Percentiles rank a stretch among this genome's conserved stretches.
phyloP scores from a whole-genome alignment of 257 asterid species.

The Nicotiana benthamiana region DNA sequence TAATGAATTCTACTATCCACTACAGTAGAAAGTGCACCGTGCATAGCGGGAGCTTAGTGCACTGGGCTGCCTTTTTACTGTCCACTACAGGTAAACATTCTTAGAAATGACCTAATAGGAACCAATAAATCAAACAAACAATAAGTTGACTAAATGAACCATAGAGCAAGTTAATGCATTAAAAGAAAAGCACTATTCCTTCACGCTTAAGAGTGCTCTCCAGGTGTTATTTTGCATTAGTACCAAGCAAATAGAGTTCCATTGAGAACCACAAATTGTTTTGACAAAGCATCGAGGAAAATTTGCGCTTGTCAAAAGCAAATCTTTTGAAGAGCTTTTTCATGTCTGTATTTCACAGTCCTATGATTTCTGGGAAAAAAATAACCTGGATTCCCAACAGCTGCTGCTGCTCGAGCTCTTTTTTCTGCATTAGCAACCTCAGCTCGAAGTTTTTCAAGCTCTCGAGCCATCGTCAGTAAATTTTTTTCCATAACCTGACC shows the following conservation, averaged over 20 bases:
- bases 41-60: no score
- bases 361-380: background rate
- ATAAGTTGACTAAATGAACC: background rate
- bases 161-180: background rate
- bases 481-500: slow-evolving; percentile 89
- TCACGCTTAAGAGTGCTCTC: background rate
- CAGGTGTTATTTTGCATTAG: background rate
- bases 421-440: slow-evolving; percentile 91
- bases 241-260: background rate
- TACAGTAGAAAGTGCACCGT: background rate
- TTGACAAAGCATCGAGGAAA: background rate
- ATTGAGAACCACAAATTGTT: background rate
- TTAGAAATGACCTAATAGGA: background rate
- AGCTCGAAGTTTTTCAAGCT: slow-evolving; percentile 91
- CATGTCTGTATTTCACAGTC: background rate
- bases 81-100: background rate
- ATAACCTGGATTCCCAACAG: slow-evolving; percentile 64
- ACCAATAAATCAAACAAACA: background rate
- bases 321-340: background rate
- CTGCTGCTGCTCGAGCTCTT: slow-evolving; percentile 58
- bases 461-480: slow-evolving; percentile 72
- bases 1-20: background rate
- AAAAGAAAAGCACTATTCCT: background rate
- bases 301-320: background rate
- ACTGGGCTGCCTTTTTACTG: no score